Conservation (phyloP, 139 green algal species). For the Coelastrella sp. region DNA sequence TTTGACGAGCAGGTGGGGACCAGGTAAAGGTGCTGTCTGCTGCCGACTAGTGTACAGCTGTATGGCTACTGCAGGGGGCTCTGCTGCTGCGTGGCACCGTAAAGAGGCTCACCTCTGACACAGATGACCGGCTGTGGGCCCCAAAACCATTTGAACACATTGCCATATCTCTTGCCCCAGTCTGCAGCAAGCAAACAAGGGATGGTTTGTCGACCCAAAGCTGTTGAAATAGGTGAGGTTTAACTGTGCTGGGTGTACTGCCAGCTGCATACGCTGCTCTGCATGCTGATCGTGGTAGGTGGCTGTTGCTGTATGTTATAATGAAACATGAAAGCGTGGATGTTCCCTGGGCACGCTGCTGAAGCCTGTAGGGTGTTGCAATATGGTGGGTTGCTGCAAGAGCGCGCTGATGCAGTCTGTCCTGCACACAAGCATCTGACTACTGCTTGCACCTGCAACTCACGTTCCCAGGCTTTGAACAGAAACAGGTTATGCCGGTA, state of each 20-base stretch:
- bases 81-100: too few species aligned
- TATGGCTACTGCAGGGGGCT: too few species aligned
- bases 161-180: constrained; percentile 30
- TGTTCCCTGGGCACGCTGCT: too few species aligned
- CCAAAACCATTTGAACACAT: constrained; percentile 55
- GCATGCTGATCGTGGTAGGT: too few species aligned
- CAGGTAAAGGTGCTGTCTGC: neutral
- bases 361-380: too few species aligned
- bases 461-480: constrained; percentile 43
- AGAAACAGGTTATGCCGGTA: constrained; percentile 17
- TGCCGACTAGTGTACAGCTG: neutral
- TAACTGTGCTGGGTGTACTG: neutral
- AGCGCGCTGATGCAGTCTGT: too few species aligned
- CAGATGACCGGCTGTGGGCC: constrained; percentile 38
- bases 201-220: neutral
- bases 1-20: too few species aligned
- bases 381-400: too few species aligned
- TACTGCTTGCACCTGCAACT: neutral
- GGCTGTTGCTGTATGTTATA: too few species aligned
- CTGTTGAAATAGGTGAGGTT: neutral
- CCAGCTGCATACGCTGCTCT: too few species aligned
- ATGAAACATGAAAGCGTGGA: too few species aligned
- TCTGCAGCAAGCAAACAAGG: neutral
- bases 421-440: too few species aligned
- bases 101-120: constrained; percentile 22